Evolutionary conservation across 192 early-diverging fungal species (phyloP).

Genomic region (Entomortierella beljakovae): DNA sequence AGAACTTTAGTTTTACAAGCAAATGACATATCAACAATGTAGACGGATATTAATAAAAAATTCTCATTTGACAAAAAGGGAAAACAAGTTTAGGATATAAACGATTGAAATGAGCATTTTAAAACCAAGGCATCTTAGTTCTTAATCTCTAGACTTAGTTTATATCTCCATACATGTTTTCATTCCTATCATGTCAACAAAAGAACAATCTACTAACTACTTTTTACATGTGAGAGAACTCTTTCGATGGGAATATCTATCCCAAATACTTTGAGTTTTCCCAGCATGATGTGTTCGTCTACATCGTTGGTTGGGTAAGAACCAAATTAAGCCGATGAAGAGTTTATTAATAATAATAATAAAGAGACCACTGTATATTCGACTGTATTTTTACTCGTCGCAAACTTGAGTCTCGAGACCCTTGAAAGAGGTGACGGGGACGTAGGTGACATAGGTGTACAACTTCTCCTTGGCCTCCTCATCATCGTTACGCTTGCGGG

Average conservation of each 20-base stretch:
- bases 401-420: slow-evolving; percentile 63
- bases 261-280: slow-evolving; percentile 25
- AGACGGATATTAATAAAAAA: no score
- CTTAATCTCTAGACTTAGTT: no score
- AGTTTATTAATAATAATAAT: slow-evolving; percentile 36
- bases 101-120: no score
- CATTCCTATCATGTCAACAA: not conserved
- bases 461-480: slow-evolving; percentile 97
- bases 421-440: slow-evolving; percentile 90
- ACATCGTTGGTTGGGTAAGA: slow-evolving; percentile 54
- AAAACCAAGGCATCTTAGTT: no score
- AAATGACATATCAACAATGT: no score
- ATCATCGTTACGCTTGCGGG: slow-evolving; percentile 96
- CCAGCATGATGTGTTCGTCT: slow-evolving; percentile 46
- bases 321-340: slow-evolving; percentile 53
- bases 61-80: no score
- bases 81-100: no score
- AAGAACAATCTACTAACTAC: slow-evolving; percentile 3
- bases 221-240: slow-evolving; percentile 52
- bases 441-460: slow-evolving; percentile 92
- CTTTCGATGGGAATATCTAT: not conserved
- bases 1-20: no score
- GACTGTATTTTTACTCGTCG: slow-evolving; percentile 31
- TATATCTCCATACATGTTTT: not conserved
- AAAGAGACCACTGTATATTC: not conserved